Conservation (phyloP, 2,329 filamentous ascomycete species). For the Neofusicoccum sp. region DNA sequence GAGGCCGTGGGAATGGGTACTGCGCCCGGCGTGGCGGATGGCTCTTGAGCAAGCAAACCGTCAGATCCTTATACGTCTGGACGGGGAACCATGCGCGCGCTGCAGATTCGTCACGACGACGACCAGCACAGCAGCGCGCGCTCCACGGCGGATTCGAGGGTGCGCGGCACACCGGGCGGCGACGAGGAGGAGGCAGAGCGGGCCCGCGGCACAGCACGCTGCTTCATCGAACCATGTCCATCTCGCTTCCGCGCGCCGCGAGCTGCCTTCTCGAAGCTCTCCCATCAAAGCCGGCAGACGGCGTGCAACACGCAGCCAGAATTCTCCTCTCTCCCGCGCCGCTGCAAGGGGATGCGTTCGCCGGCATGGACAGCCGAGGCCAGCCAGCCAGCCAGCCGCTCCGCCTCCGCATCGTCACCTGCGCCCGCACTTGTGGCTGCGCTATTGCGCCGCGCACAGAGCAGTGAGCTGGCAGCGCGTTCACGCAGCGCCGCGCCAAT, state of each 20-base stretch:
- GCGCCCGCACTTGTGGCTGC: constrained; percentile 2
- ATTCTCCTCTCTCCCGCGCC: too few relatives aligned
- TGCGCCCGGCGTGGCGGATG: constrained; percentile 1
- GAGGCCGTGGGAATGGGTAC: constrained; percentile 16
- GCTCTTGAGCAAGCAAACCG: not conserved
- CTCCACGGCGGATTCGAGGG: not conserved
- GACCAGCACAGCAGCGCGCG: not conserved
- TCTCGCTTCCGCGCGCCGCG: constrained; percentile 11
- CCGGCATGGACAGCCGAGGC: constrained; percentile 13
- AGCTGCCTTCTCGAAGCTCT: constrained; percentile 4
- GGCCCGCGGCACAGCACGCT: constrained; percentile 7
- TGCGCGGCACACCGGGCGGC: not conserved
- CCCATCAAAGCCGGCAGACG: not conserved
- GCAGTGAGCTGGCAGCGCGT: constrained; percentile 13
- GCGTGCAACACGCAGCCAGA: not conserved
- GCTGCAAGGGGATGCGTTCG: constrained; percentile 19
- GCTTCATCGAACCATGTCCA: constrained; percentile 1
- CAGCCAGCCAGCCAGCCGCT: constrained; percentile 21
- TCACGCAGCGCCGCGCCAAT: constrained; percentile 4
- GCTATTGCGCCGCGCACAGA: not conserved
- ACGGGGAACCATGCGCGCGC: not conserved
- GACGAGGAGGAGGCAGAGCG: not conserved
- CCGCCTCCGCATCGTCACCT: constrained; percentile 20
- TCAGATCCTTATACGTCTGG: not conserved
- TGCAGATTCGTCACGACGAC: not conserved